A percentile compares a stretch with the other conserved stretches of the same genome.
Conservation (phyloP, 2,329 filamentous ascomycete genomes). For the Aspergillus pseudoglaucus region DNA sequence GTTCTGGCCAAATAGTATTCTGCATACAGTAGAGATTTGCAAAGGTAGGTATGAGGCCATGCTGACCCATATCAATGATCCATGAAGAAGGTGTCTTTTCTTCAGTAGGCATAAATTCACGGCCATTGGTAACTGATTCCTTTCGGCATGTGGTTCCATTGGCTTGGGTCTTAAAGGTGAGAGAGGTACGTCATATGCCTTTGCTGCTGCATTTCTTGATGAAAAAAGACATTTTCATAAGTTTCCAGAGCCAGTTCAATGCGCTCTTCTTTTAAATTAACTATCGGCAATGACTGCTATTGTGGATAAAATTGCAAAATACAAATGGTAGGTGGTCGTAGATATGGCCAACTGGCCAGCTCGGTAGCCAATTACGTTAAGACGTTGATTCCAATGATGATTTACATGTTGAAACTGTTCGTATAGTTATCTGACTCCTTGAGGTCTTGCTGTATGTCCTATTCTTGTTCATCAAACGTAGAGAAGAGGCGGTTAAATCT, state of each 20-base stretch:
- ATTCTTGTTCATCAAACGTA: too few species aligned
- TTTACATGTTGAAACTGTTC: too few species aligned
- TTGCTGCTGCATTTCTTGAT: neutral
- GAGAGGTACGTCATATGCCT: neutral
- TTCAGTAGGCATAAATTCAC: neutral
- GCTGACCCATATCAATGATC: neutral
- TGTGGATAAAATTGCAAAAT: neutral
- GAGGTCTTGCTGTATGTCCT: too few species aligned
- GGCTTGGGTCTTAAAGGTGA: neutral
- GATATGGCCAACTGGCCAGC: neutral
- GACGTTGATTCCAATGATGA: too few species aligned
- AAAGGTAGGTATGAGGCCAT: neutral
- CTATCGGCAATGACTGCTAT: neutral
- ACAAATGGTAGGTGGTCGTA: neutral
- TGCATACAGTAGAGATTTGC: too few species aligned
- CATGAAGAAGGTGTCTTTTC: neutral
- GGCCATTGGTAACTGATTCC: neutral
- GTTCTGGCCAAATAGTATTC: too few species aligned
- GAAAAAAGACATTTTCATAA: neutral
- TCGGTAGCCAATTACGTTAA: too few species aligned
- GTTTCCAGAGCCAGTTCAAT: neutral
- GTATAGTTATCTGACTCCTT: too few species aligned
- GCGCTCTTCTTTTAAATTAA: neutral
- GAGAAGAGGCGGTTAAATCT: too few species aligned
- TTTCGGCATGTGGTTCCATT: neutral